phyloP scores from a whole-genome alignment of 2,329 filamentous ascomycete species.

The Monascus ruber region DNA sequence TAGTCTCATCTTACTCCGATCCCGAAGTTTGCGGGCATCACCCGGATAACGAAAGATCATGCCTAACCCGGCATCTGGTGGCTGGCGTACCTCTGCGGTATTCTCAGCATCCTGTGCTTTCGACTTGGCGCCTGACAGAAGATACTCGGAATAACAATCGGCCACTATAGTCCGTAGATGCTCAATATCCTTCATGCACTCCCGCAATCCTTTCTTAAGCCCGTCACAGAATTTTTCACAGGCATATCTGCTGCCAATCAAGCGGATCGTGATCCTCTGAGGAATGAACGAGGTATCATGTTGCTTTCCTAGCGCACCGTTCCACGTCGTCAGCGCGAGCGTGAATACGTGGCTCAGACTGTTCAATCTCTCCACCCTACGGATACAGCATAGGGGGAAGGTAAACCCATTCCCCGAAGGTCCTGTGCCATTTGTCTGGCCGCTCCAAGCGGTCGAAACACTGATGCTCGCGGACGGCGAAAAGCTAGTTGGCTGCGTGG shows the following conservation, averaged over 20 bases:
- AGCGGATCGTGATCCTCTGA: constrained; percentile 83
- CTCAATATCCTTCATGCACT: constrained; percentile 77
- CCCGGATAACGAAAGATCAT: constrained; percentile 91
- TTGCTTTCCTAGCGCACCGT: constrained; percentile 50
- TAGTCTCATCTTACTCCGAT: constrained; percentile 91
- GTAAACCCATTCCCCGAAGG: constrained; percentile 94
- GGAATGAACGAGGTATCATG: constrained; percentile 51
- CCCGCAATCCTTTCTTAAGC: constrained; percentile 77
- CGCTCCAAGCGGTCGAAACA: constrained; percentile 74
- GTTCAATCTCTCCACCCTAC: constrained; percentile 83
- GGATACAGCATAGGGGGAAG: constrained; percentile 79
- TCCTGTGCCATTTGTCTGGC: constrained; percentile 83
- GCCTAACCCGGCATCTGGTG: constrained; percentile 87
- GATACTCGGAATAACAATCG: constrained; percentile 86
- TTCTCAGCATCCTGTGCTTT: constrained; percentile 44
- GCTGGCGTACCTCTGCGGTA: constrained; percentile 31
- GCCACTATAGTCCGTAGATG: constrained; percentile 68
- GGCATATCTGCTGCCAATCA: constrained; percentile 75
- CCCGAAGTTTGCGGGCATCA: constrained; percentile 83
- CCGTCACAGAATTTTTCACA: constrained; percentile 96
- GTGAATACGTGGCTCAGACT: constrained; percentile 89
- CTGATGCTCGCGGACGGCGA: constrained; percentile 65
- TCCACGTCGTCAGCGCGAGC: constrained; percentile 91
- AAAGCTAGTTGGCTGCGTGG: constrained; percentile 83
- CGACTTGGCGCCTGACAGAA: constrained; percentile 40